Evolutionary conservation across 176 grass and related monocot species (phyloP), one percentile per base, ranked within the genome.

Genomic region (Canna indica): DNA sequence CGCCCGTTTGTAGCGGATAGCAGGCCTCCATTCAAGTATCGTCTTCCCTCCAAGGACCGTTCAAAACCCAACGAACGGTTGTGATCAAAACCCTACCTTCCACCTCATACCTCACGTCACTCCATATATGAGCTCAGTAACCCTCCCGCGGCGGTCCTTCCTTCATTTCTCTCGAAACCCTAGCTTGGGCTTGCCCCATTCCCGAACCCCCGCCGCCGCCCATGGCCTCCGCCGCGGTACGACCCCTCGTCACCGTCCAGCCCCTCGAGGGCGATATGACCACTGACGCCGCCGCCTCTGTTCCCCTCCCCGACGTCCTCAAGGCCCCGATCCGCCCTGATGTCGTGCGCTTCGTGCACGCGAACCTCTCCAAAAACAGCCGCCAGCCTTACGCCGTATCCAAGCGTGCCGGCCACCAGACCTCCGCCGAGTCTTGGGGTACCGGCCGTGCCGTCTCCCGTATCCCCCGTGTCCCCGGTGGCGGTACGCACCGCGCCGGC

Each of bases 321-420:
- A 18, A 47, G 17, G 26, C 88, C 4, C 70, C 81, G 73, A 77
- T 91, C 76, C 84, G 88, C 64, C 81, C 88, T 35, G 88, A 91
- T 69, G 45, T 84, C 25, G 76, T 84, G 10, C 61, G 59, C 26
- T 87, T 78, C 70, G 47, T 71, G 16, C 88, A 91, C 70, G 64
- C 44, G 56, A 70, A 75, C 28, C 69, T 99, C 11, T 93, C 94
- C 28, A 85, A 87, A 78, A 99, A 99, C 84, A 81, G 76, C 72
- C 89, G 94, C 32, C 86, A 92, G 83, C 94, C 94, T 7, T 97
- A 97, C 77, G 94, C 89, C 11, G 89, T 97, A 3, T 97, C 94
- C 64, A 86, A 75, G 68, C 81, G 84, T 44, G 93, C 93, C 18
- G 94, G 94, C 0, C 94, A 97, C 77, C 94, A 97, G 94, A 97